These are phyloP conservation scores for Ilex aquifolium DNA, from an alignment of 257 asterid genomes.

Conservation along the genomic window DNA sequence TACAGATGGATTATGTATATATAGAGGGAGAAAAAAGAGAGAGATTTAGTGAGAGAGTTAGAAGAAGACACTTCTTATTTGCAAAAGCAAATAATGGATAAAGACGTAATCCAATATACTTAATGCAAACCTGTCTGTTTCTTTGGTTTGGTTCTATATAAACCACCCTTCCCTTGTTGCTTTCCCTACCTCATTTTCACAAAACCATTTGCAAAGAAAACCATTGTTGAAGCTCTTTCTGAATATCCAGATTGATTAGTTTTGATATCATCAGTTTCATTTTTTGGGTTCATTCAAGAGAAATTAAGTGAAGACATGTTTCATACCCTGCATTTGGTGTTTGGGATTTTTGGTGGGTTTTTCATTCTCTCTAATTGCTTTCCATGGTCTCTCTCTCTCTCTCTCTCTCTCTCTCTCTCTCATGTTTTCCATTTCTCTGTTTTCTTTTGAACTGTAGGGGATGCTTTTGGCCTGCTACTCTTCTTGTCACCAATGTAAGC, in stretches of 20 bases:
- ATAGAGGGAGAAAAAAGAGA: too few relatives aligned
- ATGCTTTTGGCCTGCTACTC: slow-evolving; percentile 67
- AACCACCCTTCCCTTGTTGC: not conserved
- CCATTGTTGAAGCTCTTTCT: not conserved
- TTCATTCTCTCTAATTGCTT: not conserved
- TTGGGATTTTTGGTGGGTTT: slow-evolving; percentile 17
- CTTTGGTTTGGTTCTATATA: slow-evolving; percentile 22
- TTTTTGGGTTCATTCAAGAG: not conserved
- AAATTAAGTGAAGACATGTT: not conserved
- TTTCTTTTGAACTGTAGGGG: slow-evolving; percentile 30
- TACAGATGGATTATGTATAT: too few relatives aligned
- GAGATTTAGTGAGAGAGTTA: too few relatives aligned
- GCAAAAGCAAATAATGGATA: slow-evolving; percentile 19
- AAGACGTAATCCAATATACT: slow-evolving; percentile 26
- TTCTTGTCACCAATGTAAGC: slow-evolving; percentile 82
- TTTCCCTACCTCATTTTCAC: slow-evolving; percentile 4
- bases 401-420: not conserved
- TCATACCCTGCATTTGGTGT: slow-evolving; percentile 13
- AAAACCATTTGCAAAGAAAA: slow-evolving; percentile 2
- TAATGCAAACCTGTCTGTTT: slow-evolving; percentile 9
- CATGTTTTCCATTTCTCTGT: not conserved
- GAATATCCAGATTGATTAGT: not conserved
- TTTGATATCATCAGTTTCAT: not conserved
- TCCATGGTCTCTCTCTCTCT: not conserved
- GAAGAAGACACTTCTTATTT: slow-evolving; percentile 1